phyloP scores from a whole-genome alignment of 1,284 basidiomycete genomes.

The Porodaedalea pini region DNA sequence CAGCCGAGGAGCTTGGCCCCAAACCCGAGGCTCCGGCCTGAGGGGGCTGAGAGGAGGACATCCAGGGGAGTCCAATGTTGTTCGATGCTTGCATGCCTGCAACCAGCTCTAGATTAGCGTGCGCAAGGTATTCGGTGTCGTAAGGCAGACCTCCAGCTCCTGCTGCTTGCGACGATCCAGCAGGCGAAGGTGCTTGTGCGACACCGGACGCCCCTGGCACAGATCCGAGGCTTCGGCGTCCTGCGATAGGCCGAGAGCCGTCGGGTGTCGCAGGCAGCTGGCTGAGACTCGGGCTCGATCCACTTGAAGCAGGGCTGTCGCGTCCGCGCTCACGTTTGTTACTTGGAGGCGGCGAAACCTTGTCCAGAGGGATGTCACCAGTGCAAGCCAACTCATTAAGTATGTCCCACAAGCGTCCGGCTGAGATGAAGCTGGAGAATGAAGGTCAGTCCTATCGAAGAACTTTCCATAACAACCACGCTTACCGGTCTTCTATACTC shows the following conservation, averaged over 20 bases:
- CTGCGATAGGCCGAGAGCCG: conserved; percentile 31
- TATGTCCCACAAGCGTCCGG: conserved; percentile 54
- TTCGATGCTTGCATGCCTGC: conserved; percentile 4
- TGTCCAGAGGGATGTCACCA: conserved; percentile 61
- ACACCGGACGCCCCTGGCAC: neutral
- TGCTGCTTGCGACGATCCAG: conserved; percentile 8
- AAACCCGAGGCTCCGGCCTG: neutral
- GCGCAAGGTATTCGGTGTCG: conserved; percentile 15
- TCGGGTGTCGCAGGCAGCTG: conserved; percentile 12
- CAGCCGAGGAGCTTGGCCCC: neutral
- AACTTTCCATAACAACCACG: neutral
- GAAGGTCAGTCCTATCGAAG: conserved; percentile 3
- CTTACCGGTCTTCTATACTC: conserved; percentile 47
- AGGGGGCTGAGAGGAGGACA: neutral
- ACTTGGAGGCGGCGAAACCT: conserved; percentile 41
- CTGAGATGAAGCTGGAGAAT: conserved; percentile 42
- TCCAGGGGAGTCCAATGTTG: conserved; percentile 3
- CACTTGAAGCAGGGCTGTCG: conserved; percentile 37
- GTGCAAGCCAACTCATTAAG: conserved; percentile 64
- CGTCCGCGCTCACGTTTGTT: conserved; percentile 61
- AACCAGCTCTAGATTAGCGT: conserved; percentile 11
- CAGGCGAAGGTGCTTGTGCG: neutral
- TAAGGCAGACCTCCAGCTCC: conserved; percentile 11
- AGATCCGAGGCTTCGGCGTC: conserved; percentile 20
- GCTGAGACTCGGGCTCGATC: conserved; percentile 24